Base-by-base conservation (phyloP, 106 monocot genomes). In the Alisma plantagoaquatica region DNA sequence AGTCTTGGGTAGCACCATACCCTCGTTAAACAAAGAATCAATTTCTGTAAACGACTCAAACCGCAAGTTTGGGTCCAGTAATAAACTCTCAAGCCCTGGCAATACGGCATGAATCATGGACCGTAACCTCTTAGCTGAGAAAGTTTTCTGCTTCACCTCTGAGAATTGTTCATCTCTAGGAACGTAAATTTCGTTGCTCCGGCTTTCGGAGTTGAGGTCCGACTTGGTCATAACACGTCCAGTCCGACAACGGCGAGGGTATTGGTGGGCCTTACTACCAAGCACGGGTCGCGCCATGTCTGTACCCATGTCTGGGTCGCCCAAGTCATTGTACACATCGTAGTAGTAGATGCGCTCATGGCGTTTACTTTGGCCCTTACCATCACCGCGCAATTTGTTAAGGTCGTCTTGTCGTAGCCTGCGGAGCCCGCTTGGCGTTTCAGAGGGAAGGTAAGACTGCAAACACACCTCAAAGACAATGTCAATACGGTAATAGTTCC, bases 81-180 rank as follows among this genome's bases (percentile, higher is more conserved):
- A 44, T 26, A 66, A 59, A 42, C 57, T 62, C 31, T 0, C 48
- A 8, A 94, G 22, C 0, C 57, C 56, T 0, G 94, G 94, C 14
- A 84, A 41, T 1, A 88, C 41, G 57, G 75, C 83, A 54, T 81
- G 87, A 16, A 80, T 80, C 73, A 88, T 3, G 1, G 93, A 87
- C 51, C 78, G 87, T 28, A 45, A 4, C 2, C 64, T 65, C 5
- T 83, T 83, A 0, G 27, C 72, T 4, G 49, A 26, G 14, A 94
- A 24, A 80, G 78, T 94, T 51, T 80, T 70, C 33, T 75, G 38
- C 31, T 87, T 87, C 3, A 28, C 63, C 68, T 94, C 87, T 72
- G 87, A 87, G 41, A 87, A 94, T 7, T 66, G 70, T 21, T 94
- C 93, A 23, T 94, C 93, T 2, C 87, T 48, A 0, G 93, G 87